Percentiles rank a stretch among this genome's conserved stretches.
phyloP scores from a whole-genome alignment of 371 early-diverging fungal genomes.

The Lichtheimia ramosa region DNA sequence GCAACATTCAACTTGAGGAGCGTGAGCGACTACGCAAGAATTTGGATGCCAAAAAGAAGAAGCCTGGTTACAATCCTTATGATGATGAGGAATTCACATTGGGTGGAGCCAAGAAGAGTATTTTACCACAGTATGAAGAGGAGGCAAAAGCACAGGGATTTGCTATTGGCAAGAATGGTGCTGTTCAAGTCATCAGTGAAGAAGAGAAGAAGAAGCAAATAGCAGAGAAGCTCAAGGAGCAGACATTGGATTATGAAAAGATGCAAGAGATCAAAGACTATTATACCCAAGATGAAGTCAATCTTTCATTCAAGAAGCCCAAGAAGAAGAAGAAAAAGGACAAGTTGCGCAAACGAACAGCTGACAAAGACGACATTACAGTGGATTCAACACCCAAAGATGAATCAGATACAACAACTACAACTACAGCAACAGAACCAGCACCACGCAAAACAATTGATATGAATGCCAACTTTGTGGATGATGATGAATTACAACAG shows the following conservation, averaged over 20 bases:
- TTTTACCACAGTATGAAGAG: slow-evolving; percentile 88
- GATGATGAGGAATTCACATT: slow-evolving; percentile 76
- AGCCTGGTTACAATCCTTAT: slow-evolving; percentile 71
- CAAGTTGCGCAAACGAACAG: slow-evolving; percentile 47
- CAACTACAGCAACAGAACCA: slow-evolving; percentile 23
- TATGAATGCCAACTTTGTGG: slow-evolving; percentile 79
- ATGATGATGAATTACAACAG: slow-evolving; percentile 91
- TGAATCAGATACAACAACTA: slow-evolving; percentile 25
- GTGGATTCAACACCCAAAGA: slow-evolving; percentile 18
- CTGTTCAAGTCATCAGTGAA: slow-evolving; percentile 16
- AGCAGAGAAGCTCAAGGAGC: slow-evolving; percentile 60
- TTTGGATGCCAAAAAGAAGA: slow-evolving; percentile 76
- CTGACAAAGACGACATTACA: slow-evolving; percentile 36
- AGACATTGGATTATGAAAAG: slow-evolving; percentile 63
- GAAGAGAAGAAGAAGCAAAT: slow-evolving; percentile 35
- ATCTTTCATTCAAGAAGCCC: slow-evolving; percentile 76
- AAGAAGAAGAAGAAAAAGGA: slow-evolving; percentile 65
- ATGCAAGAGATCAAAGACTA: slow-evolving; percentile 72
- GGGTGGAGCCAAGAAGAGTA: slow-evolving; percentile 49
- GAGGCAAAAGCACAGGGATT: slow-evolving; percentile 56
- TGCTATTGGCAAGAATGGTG: slow-evolving; percentile 38
- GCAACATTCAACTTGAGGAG: slow-evolving; percentile 72
- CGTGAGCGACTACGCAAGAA: slow-evolving; percentile 67
- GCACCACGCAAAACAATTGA: slow-evolving; percentile 8
- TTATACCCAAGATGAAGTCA: slow-evolving; percentile 86